A percentile compares a stretch with the other conserved stretches of the same genome.
These are phyloP conservation scores for Leucocoprinus birnbaumii DNA, from an alignment of 768 basidiomycete genomes.

Conservation along the genomic window DNA sequence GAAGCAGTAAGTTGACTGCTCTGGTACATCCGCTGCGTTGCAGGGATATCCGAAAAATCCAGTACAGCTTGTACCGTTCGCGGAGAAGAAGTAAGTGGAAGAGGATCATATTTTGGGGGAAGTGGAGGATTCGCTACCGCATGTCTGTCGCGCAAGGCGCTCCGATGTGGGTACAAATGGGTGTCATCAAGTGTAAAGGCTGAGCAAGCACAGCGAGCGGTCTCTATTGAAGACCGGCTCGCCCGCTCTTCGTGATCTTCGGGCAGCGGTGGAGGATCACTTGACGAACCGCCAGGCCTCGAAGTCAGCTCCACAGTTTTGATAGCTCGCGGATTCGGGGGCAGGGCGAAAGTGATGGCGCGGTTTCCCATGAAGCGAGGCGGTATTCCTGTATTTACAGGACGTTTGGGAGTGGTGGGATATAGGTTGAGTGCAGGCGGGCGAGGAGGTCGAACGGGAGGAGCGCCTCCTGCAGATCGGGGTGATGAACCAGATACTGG, in stretches of 20 bases:
- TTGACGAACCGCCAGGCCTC: background rate
- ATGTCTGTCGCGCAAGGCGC: background rate
- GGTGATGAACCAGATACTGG: constrained; percentile 14
- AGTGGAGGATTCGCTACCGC: constrained; percentile 1
- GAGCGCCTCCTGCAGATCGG: constrained; percentile 16
- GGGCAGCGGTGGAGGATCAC: background rate
- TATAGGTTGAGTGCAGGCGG: constrained; percentile 14
- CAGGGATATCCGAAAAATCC: constrained; percentile 3
- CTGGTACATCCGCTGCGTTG: background rate
- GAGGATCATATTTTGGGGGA: background rate
- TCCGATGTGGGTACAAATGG: background rate
- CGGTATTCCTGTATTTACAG: constrained; percentile 5
- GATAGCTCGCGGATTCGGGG: constrained; percentile 3
- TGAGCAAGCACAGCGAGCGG: background rate
- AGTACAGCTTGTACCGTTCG: background rate
- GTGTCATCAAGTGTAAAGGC: background rate
- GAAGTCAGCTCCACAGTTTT: background rate
- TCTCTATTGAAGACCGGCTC: background rate
- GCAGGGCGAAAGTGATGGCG: constrained; percentile 1
- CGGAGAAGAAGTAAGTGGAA: background rate
- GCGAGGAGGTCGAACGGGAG: constrained; percentile 14
- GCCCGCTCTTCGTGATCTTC: background rate
- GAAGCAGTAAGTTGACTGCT: constrained; percentile 2
- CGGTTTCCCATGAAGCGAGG: constrained; percentile 4
- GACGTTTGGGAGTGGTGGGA: background rate